These are phyloP conservation scores for Aspergillus luchuensis DNA, from an alignment of 2,329 filamentous ascomycete species.

Conservation along the genomic window DNA sequence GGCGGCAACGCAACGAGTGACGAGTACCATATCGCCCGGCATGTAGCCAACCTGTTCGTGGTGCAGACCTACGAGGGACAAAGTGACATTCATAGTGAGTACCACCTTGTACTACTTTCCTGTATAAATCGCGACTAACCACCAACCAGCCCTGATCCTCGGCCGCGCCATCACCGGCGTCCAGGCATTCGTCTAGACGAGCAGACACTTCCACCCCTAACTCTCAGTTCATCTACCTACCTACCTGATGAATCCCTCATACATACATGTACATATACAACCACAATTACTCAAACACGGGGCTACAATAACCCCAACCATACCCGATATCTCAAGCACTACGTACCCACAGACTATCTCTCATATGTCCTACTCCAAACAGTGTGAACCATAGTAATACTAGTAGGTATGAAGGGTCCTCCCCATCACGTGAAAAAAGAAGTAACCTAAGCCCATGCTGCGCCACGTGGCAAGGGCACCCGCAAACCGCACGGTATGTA, in stretches of 20 bases:
- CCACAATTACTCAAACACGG: not conserved
- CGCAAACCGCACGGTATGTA: not conserved
- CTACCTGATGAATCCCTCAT: not conserved
- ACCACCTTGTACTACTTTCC: not conserved
- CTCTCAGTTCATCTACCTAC: too few relatives aligned
- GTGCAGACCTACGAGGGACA: constrained; percentile 98
- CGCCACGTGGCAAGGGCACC: not conserved
- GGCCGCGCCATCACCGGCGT: constrained; percentile 71
- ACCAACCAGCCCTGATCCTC: constrained; percentile 62
- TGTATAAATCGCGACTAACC: constrained; percentile 1
- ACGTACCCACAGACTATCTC: too few relatives aligned
- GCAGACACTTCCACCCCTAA: not conserved
- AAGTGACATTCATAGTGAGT: constrained; percentile 93
- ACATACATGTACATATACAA: not conserved
- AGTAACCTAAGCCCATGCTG: not conserved
- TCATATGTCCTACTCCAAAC: not conserved
- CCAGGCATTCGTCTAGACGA: constrained; percentile 71
- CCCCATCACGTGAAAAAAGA: not conserved
- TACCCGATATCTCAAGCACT: not conserved
- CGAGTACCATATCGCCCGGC: constrained; percentile 91
- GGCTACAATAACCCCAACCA: not conserved
- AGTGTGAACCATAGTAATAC: not conserved
- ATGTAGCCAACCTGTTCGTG: constrained; percentile 95
- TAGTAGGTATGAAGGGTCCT: not conserved
- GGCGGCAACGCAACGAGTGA: constrained; percentile 98